phyloP scores from a whole-genome alignment of 2,329 filamentous ascomycete genomes.

The Aspergillus bombycis region DNA sequence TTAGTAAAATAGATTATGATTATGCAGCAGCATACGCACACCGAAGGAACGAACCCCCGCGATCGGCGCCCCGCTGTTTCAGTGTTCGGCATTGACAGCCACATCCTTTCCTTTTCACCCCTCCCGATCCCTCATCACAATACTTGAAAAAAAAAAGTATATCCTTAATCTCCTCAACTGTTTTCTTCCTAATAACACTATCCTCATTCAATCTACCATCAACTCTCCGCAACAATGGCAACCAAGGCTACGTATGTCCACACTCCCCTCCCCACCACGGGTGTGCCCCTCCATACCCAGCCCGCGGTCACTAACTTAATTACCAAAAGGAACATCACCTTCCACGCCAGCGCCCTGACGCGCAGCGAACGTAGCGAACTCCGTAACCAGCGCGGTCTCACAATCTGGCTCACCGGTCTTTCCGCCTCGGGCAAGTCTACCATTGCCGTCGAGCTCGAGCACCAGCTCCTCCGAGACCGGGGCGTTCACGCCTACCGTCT shows the following conservation, averaged over 20 bases:
- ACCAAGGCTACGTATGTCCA: constrained; percentile 42
- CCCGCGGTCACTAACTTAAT: not conserved
- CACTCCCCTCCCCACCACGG: constrained; percentile 3
- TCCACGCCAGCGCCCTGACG: constrained; percentile 47
- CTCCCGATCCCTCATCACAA: constrained; percentile 7
- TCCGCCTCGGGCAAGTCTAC: constrained; percentile 97
- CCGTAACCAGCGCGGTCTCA: constrained; percentile 86
- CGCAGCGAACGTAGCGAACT: constrained; percentile 44
- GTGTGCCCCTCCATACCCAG: constrained; percentile 8
- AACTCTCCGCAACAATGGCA: constrained; percentile 32
- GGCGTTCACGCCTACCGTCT: constrained; percentile 85
- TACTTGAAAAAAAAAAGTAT: not conserved
- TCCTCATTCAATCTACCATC: not conserved
- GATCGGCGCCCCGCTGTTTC: constrained; percentile 28
- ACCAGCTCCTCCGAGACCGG: constrained; percentile 78
- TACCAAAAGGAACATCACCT: constrained; percentile 49
- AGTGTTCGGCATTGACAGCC: constrained; percentile 2
- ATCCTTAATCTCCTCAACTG: not conserved
- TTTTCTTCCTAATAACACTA: not conserved
- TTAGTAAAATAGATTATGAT: not conserved
- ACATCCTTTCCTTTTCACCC: constrained; percentile 2
- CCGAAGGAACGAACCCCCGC: constrained; percentile 20
- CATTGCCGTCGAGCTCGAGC: constrained; percentile 93
- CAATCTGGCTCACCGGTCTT: constrained; percentile 96
- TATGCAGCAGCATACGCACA: not conserved